A percentile compares a stretch with the other conserved stretches of the same genome.
phyloP scores from a whole-genome alignment of 176 grass and related monocot genomes.

The Musa schizocarpa region DNA sequence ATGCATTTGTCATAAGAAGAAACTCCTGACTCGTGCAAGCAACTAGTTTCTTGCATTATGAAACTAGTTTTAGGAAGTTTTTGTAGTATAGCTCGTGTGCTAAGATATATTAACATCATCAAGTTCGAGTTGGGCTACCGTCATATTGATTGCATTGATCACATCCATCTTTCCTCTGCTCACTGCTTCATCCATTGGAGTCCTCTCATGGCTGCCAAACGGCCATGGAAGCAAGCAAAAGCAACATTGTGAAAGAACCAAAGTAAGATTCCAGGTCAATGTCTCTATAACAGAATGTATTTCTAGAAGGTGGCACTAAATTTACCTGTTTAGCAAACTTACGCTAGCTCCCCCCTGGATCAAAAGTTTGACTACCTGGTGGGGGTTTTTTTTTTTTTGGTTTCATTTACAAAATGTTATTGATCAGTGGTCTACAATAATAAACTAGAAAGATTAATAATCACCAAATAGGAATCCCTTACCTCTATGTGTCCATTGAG shows the following conservation, averaged over 20 bases:
- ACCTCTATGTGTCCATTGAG: constrained; percentile 88
- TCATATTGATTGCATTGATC: constrained; percentile 56
- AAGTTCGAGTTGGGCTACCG: constrained; percentile 68
- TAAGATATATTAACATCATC: constrained; percentile 55
- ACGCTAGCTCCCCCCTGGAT: constrained; percentile 59
- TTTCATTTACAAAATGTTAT: not conserved
- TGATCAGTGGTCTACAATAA: not conserved
- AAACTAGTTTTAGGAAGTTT: too few species aligned
- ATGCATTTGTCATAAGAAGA: too few species aligned
- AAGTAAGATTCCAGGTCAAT: not conserved
- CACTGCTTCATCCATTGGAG: constrained; percentile 88
- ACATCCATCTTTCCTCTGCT: constrained; percentile 73
- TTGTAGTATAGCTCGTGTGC: not conserved
- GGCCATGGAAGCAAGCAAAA: not conserved
- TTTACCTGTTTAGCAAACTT: constrained; percentile 79
- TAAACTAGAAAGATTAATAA: constrained; percentile 1
- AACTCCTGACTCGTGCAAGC: too few species aligned
- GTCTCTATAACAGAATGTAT: not conserved
- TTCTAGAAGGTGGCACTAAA: not conserved
- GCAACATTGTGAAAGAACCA: not conserved
- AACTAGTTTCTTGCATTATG: too few species aligned
- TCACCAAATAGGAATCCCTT: not conserved
- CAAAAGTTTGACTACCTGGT: constrained; percentile 73
- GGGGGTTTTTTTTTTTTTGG: not conserved
- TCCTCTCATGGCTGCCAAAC: constrained; percentile 73